Conservation (phyloP, 1,139 yeast genomes). For the Meyerozyma sp. region DNA sequence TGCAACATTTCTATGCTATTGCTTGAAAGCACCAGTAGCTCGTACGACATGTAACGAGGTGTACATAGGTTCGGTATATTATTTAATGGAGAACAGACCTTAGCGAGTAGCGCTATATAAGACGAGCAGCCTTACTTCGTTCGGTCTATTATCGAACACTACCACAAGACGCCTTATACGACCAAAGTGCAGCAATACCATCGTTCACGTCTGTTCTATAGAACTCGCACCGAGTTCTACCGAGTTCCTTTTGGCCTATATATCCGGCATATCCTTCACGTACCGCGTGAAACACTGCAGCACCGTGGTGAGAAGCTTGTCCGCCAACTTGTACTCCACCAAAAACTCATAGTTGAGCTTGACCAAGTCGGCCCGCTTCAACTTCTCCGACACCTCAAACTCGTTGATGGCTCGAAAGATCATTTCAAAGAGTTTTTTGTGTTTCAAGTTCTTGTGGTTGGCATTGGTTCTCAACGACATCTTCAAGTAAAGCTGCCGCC, state of each 20-base stretch:
- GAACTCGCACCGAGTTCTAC: too few species aligned
- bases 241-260: too few species aligned
- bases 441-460: conserved; percentile 34
- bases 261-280: not conserved
- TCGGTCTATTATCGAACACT: too few species aligned
- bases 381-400: conserved; percentile 13
- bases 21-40: conserved; percentile 29
- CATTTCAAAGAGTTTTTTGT: conserved; percentile 35
- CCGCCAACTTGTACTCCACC: conserved; percentile 14
- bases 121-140: too few species aligned
- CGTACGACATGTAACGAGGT: conserved; percentile 12
- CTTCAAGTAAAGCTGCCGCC: conserved; percentile 18
- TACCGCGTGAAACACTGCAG: not conserved
- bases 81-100: not conserved
- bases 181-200: too few species aligned
- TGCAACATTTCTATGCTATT: too few species aligned
- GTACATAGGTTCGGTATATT: not conserved
- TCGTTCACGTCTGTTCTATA: too few species aligned
- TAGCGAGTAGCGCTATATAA: too few species aligned
- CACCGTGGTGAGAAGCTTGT: conserved; percentile 8
- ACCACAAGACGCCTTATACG: too few species aligned
- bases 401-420: conserved; percentile 33
- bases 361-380: conserved; percentile 14
- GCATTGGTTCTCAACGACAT: conserved; percentile 35
- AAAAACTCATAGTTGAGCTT: conserved; percentile 41